Conservation (phyloP, 257 asterid species). For the Plantago elongata region DNA sequence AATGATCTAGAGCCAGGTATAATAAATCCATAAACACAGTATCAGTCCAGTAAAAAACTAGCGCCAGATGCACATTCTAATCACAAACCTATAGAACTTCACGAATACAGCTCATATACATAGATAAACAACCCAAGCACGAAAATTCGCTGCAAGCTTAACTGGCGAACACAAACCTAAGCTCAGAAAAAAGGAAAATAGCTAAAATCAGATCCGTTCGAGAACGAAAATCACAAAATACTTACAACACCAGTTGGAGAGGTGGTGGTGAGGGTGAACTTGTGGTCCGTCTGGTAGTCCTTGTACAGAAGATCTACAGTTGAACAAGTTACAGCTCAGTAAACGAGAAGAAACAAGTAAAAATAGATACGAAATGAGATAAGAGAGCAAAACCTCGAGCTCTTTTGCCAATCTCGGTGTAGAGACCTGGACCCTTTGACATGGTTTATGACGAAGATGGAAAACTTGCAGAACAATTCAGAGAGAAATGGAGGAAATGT, state of each 20-base stretch:
- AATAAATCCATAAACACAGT: neutral
- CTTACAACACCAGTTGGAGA: slow-evolving; percentile 96
- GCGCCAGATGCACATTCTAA: neutral
- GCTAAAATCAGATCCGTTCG: slow-evolving; percentile 16
- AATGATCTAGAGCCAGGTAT: neutral
- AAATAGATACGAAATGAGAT: neutral
- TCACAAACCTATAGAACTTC: neutral
- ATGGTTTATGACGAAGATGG: slow-evolving; percentile 32
- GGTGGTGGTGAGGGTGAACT: slow-evolving; percentile 69
- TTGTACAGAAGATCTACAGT: slow-evolving; percentile 62
- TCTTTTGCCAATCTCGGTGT: slow-evolving; percentile 79
- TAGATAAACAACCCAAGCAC: neutral
- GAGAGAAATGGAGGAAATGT: neutral
- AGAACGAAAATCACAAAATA: slow-evolving; percentile 2
- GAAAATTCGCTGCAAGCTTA: neutral
- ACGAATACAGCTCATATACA: neutral
- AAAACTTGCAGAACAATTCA: slow-evolving; percentile 2
- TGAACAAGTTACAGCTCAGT: neutral
- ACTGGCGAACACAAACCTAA: slow-evolving; percentile 15
- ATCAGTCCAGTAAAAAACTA: too few species aligned
- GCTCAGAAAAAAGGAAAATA: slow-evolving; percentile 4
- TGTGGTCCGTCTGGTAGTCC: slow-evolving; percentile 89
- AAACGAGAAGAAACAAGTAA: neutral
- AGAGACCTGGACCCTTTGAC: slow-evolving; percentile 95
- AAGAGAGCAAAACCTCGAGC: slow-evolving; percentile 53